phyloP scores from a whole-genome alignment of 495 filamentous ascomycete species.

The Hapsidospora chrysogenum region DNA sequence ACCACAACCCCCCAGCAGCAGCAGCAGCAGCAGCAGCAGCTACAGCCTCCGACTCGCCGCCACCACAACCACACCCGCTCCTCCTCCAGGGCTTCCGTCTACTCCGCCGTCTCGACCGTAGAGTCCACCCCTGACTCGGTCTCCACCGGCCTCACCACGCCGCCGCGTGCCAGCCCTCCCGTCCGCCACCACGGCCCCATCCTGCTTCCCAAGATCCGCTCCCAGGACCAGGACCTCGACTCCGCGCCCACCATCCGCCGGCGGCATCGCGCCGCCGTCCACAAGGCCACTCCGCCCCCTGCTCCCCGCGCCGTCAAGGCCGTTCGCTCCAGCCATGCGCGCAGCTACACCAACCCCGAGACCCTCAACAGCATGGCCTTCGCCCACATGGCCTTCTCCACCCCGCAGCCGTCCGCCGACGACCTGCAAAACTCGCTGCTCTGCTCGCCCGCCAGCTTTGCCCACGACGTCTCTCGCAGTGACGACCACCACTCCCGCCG shows the following conservation, averaged over 20 bases:
- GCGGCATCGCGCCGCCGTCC: slow-evolving; percentile 5
- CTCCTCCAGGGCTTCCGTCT: slow-evolving; percentile 35
- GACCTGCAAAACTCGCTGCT: slow-evolving; percentile 21
- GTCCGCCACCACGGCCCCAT: slow-evolving; percentile 65
- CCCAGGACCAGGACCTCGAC: slow-evolving; percentile 60
- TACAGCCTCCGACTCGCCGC: slow-evolving; percentile 21
- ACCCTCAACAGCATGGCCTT: slow-evolving; percentile 31
- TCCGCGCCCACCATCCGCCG: slow-evolving; percentile 15
- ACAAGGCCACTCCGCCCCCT: not conserved
- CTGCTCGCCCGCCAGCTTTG: slow-evolving; percentile 52
- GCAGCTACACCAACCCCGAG: slow-evolving; percentile 53
- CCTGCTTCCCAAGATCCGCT: slow-evolving; percentile 73
- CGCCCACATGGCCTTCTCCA: slow-evolving; percentile 9
- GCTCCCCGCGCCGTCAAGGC: slow-evolving; percentile 8
- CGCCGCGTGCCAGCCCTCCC: slow-evolving; percentile 45
- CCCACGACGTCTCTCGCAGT: slow-evolving; percentile 25
- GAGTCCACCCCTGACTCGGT: slow-evolving; percentile 62
- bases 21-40: not conserved
- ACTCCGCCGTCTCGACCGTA: slow-evolving; percentile 34
- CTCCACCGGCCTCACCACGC: slow-evolving; percentile 54
- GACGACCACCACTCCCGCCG: slow-evolving; percentile 40
- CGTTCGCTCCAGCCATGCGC: slow-evolving; percentile 25
- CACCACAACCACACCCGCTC: slow-evolving; percentile 30
- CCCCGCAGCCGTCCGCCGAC: slow-evolving; percentile 8
- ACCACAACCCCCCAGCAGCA: not conserved